A percentile compares a stretch with the other conserved stretches of the same genome.
phyloP scores from a whole-genome alignment of 1,284 basidiomycete genomes.

The Boletellus deceptivus region DNA sequence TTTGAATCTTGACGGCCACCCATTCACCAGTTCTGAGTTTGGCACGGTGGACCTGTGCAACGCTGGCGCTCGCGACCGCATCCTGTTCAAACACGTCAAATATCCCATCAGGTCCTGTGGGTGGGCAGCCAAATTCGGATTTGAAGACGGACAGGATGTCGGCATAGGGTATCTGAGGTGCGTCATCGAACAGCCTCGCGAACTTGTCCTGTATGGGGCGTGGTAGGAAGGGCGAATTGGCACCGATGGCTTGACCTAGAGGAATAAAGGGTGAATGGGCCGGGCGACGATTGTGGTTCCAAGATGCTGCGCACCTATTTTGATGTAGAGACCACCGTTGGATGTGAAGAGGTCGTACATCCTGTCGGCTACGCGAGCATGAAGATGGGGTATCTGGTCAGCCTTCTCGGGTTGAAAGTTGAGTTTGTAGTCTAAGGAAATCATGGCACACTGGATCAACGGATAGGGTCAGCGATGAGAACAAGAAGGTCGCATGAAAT shows the following conservation, averaged over 20 bases:
- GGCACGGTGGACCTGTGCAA: conserved; percentile 87
- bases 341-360: conserved; percentile 72
- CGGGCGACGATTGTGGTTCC: not conserved
- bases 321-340: conserved; percentile 88
- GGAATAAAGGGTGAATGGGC: not conserved
- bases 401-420: conserved; percentile 72
- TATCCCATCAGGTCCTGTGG: conserved; percentile 63
- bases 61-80: conserved; percentile 81
- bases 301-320: conserved; percentile 60
- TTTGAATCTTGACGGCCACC: conserved; percentile 93
- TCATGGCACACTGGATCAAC: conserved; percentile 51
- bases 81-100: conserved; percentile 76
- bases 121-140: conserved; percentile 66
- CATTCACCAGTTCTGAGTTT: conserved; percentile 57
- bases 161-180: conserved; percentile 76
- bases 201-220: conserved; percentile 81
- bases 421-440: conserved; percentile 79
- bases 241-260: conserved; percentile 72
- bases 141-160: conserved; percentile 69
- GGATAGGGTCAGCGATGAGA: not conserved
- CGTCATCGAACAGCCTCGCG: conserved; percentile 79
- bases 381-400: conserved; percentile 72
- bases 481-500: not conserved
- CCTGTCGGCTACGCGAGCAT: conserved; percentile 78
- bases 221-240: conserved; percentile 82